Percentiles rank a stretch among this genome's conserved stretches.
phyloP scores from a whole-genome alignment of 129 eudicot genomes.

The Logfia minima region DNA sequence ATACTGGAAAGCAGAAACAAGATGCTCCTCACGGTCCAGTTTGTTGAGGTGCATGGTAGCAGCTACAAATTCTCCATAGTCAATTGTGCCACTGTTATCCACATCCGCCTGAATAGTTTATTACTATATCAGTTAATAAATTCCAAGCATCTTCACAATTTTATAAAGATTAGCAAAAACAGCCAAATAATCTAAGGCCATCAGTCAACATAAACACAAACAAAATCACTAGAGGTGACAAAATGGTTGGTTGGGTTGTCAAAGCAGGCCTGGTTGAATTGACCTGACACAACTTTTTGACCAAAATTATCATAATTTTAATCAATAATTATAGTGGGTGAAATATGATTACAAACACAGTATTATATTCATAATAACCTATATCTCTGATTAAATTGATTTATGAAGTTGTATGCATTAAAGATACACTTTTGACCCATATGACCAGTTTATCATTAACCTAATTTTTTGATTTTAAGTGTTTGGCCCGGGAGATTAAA shows the following conservation, averaged over 20 bases:
- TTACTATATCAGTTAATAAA: neutral
- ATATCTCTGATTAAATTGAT: neutral
- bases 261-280: neutral
- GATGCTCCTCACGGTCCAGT: constrained; percentile 51
- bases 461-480: neutral
- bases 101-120: constrained; percentile 60
- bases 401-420: neutral
- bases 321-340: neutral
- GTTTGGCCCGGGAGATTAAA: neutral
- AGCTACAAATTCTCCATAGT: constrained; percentile 51
- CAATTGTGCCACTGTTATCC: constrained; percentile 88
- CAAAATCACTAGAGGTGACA: neutral
- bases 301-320: neutral
- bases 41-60: constrained; percentile 51
- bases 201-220: neutral
- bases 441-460: neutral
- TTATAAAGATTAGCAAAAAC: neutral
- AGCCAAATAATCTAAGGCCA: neutral
- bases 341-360: neutral
- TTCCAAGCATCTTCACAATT: neutral
- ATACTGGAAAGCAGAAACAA: constrained; percentile 47
- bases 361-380: neutral
- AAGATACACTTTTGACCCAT: neutral
- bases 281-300: neutral
- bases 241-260: neutral